Conservation (phyloP, 179 eudicot species). For the Actinidia arguta region DNA sequence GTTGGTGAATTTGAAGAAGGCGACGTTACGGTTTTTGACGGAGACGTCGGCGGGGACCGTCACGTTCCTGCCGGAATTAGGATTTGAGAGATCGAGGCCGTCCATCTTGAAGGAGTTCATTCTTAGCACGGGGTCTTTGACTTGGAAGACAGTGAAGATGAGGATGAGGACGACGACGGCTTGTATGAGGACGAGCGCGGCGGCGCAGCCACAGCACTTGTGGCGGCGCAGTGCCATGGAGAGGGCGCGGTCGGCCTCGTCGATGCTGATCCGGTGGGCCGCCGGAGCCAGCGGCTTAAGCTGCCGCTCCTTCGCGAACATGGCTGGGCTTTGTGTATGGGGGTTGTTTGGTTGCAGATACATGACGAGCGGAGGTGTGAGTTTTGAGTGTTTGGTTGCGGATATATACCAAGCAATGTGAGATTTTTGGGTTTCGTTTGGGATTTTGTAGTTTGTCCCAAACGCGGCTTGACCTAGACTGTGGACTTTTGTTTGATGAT, state of each 20-base stretch:
- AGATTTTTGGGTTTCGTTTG: too few relatives aligned
- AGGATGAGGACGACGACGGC: conserved; percentile 20
- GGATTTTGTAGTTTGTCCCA: too few relatives aligned
- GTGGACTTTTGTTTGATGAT: too few relatives aligned
- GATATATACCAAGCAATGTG: too few relatives aligned
- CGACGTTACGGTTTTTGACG: conserved; percentile 45
- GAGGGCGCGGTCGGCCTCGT: conserved; percentile 8
- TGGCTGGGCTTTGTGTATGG: too few relatives aligned
- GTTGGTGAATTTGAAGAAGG: conserved; percentile 36
- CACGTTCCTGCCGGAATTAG: background rate
- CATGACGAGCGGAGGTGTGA: too few relatives aligned
- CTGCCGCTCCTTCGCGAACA: conserved; percentile 24
- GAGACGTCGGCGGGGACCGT: conserved; percentile 27
- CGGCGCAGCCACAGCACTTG: conserved; percentile 28
- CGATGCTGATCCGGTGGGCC: background rate
- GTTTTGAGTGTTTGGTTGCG: too few relatives aligned
- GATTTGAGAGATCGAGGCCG: conserved; percentile 14
- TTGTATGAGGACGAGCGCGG: conserved; percentile 10
- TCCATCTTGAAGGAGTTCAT: conserved; percentile 22
- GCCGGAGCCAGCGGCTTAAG: conserved; percentile 39
- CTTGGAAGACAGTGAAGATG: conserved; percentile 31
- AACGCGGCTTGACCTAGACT: too few relatives aligned
- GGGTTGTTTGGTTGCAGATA: too few relatives aligned
- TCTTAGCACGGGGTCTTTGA: conserved; percentile 30
- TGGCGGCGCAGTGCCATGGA: background rate